Evolutionary conservation across 192 early-diverging fungal genomes (phyloP).

Genomic region (Coemansia sp.): DNA sequence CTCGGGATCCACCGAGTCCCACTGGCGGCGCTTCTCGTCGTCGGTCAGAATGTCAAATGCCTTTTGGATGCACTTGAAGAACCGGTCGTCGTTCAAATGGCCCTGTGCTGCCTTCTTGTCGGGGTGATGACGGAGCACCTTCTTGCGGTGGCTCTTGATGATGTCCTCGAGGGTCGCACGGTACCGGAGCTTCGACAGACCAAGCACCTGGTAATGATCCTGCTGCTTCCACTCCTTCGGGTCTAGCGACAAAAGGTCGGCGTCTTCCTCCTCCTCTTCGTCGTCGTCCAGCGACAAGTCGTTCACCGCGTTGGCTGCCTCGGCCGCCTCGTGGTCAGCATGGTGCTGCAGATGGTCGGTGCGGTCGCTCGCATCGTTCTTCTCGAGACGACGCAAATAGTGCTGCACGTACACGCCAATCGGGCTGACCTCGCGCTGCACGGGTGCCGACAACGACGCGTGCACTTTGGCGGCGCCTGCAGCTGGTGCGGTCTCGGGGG

Average conservation of each 20-base stretch:
- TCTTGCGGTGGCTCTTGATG: slow-evolving; percentile 80
- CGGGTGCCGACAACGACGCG: slow-evolving; percentile 15
- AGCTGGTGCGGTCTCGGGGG: slow-evolving; percentile 26
- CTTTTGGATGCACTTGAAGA: slow-evolving; percentile 99
- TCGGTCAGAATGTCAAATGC: slow-evolving; percentile 94
- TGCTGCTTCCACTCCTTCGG: slow-evolving; percentile 96
- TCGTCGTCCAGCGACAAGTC: slow-evolving; percentile 59
- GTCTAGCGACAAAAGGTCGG: slow-evolving; percentile 71
- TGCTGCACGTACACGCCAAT: slow-evolving; percentile 54
- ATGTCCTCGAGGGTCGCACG: slow-evolving; percentile 92
- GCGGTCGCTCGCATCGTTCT: slow-evolving; percentile 8
- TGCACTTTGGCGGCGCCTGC: slow-evolving; percentile 32
- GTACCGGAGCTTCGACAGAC: slow-evolving; percentile 85
- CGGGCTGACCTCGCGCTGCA: slow-evolving; percentile 37
- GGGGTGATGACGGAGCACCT: slow-evolving; percentile 97
- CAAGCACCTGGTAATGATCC: slow-evolving; percentile 96
- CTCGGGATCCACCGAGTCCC: slow-evolving; percentile 92
- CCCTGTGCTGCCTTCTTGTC: slow-evolving; percentile 93
- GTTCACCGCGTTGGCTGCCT: slow-evolving; percentile 48
- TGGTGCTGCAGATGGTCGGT: slow-evolving; percentile 38
- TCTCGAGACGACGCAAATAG: slow-evolving; percentile 40
- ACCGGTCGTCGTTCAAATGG: slow-evolving; percentile 83
- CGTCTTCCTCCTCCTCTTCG: slow-evolving; percentile 82
- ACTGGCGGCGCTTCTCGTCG: slow-evolving; percentile 85
- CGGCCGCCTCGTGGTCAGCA: slow-evolving; percentile 32